Conservation (phyloP, 768 basidiomycete species). For the Fomitopsis serialis region DNA sequence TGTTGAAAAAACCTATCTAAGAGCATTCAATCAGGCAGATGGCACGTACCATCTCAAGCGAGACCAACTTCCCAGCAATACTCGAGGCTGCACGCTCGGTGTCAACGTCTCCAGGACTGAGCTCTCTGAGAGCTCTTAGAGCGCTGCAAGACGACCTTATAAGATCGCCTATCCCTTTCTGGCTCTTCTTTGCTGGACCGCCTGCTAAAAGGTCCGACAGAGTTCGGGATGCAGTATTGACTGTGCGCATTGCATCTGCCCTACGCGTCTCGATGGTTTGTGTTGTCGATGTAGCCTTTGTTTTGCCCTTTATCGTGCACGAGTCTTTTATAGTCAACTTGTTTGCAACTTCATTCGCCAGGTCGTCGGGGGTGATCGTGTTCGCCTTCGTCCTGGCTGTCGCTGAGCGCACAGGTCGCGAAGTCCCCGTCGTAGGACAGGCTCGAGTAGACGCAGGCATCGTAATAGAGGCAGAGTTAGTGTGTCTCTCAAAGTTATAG, state of each 20-base stretch:
- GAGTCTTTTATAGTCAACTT: slow-evolving; percentile 21
- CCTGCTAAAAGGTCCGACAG: slow-evolving; percentile 62
- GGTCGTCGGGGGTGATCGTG: slow-evolving; percentile 15
- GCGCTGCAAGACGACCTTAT: slow-evolving; percentile 38
- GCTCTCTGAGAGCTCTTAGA: slow-evolving; percentile 40
- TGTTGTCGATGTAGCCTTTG: slow-evolving; percentile 1
- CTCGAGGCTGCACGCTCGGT: slow-evolving; percentile 71
- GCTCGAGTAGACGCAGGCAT: neutral
- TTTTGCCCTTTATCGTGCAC: slow-evolving; percentile 13
- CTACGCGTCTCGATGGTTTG: slow-evolving; percentile 30
- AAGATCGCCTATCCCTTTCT: slow-evolving; percentile 26
- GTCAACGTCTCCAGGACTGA: slow-evolving; percentile 47
- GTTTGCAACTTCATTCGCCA: slow-evolving; percentile 19
- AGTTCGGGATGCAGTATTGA: slow-evolving; percentile 58
- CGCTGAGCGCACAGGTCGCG: neutral
- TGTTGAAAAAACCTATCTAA: neutral
- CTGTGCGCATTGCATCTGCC: slow-evolving; percentile 50
- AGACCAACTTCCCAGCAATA: slow-evolving; percentile 59
- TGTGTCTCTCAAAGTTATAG: too few relatives aligned
- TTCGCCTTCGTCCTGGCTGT: neutral
- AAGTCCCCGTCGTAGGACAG: neutral
- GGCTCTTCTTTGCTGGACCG: slow-evolving; percentile 23
- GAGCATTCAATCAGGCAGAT: neutral
- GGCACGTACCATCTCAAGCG: slow-evolving; percentile 63
- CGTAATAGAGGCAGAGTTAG: too few relatives aligned